Evolutionary conservation across 225 moss, liverwort and hornwort genomes (phyloP).

Genomic region (Antitrichia curtipendula): DNA sequence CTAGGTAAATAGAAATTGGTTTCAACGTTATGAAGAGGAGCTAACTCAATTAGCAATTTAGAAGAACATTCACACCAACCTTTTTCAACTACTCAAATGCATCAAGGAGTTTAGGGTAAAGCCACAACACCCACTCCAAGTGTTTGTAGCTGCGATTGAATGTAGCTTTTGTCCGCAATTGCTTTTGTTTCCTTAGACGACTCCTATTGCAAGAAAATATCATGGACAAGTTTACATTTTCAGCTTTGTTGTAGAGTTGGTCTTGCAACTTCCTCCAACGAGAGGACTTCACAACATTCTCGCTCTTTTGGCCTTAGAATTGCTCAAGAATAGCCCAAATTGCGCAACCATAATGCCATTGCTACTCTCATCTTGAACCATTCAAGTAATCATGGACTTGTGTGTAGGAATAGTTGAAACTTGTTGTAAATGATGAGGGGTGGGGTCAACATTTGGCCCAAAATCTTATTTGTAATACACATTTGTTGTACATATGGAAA

Average conservation of each 20-base stretch:
- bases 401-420: not conserved
- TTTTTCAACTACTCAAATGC: accelerated
- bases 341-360: not conserved
- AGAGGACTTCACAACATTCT: not conserved
- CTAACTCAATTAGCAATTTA: not conserved
- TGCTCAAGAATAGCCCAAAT: not conserved
- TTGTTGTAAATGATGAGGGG: accelerated
- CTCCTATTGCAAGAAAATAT: not conserved
- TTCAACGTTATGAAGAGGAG: not conserved
- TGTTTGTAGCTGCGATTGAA: accelerated
- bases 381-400: not conserved
- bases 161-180: accelerated
- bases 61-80: not conserved
- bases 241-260: not conserved
- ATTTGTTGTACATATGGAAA: accelerated
- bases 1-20: accelerated
- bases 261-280: not conserved
- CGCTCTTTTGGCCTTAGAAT: not conserved
- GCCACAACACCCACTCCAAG: accelerated
- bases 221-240: not conserved
- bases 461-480: accelerated
- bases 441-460: accelerated
- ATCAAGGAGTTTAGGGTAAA: not conserved
- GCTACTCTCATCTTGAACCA: not conserved
- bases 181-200: accelerated